A percentile compares a stretch with the other conserved stretches of the same genome.
phyloP scores from a whole-genome alignment of 208 protist genomes.

The Leishmania tarentolae region DNA sequence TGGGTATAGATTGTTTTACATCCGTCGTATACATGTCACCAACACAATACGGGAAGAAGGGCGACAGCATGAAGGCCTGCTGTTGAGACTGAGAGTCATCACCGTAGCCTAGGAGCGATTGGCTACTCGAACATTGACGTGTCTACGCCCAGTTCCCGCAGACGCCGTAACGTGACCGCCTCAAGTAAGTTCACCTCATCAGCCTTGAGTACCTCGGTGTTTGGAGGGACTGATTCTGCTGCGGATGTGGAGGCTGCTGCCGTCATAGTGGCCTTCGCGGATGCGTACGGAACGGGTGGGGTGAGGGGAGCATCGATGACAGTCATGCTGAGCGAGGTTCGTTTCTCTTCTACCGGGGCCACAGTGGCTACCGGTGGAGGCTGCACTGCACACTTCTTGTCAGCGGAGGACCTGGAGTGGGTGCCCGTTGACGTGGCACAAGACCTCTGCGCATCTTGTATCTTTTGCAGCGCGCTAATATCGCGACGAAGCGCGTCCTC shows the following conservation, averaged over 20 bases:
- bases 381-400: neutral
- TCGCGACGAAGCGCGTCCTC: constrained; percentile 42
- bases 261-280: neutral
- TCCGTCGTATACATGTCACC: constrained; percentile 1
- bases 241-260: neutral
- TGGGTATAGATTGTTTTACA: neutral
- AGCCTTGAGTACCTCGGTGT: constrained; percentile 48
- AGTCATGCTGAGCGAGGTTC: constrained; percentile 12
- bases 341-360: neutral
- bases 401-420: neutral
- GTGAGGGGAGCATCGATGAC: constrained; percentile 22
- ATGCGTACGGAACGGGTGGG: constrained; percentile 16
- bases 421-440: neutral
- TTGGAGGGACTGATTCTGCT: constrained; percentile 10
- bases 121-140: constrained; percentile 35
- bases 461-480: constrained; percentile 10
- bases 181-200: constrained; percentile 83
- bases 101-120: neutral
- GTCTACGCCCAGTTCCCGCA: constrained; percentile 68
- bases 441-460: constrained; percentile 4
- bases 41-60: neutral
- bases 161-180: constrained; percentile 51
- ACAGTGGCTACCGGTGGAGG: neutral
- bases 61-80: neutral
- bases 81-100: neutral